Evolutionary conservation across 2,329 filamentous ascomycete species (phyloP), one percentile per base, ranked within the genome.

Genomic region (Dichotomopilus funicola): DNA sequence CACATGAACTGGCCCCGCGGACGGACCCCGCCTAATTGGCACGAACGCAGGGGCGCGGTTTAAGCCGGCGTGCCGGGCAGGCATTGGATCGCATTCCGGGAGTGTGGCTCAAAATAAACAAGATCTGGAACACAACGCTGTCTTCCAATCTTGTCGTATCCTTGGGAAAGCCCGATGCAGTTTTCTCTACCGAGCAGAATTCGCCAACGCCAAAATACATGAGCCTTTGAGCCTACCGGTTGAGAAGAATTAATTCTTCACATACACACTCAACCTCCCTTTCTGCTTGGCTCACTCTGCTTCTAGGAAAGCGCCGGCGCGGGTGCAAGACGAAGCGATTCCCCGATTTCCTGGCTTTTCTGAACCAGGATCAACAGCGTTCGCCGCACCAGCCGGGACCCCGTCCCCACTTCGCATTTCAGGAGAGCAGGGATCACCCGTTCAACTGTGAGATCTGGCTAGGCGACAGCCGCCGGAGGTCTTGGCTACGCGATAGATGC

Each of bases 81-180:
- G 43, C 52, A 49, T 49, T 59, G 57, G 56, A 56, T 56, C 47
- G 49, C 34, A 50, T 43, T 51, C 51, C 49, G 51, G 45, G 48
- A 55, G 19, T 47, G 48, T 55, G 50, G 56, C 62, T 61, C 62
- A 63, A 61, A 64, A 63, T 54, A 64, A 63, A 64, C 60, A 62
- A 62, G 56, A 52, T 55, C 52, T 62, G 57, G 59, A 60, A 62
- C 57, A 58, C 57, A 58, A 53, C 50, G 19, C 19, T 27, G 19
- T 27, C 19, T 37, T 31, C 38, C 31, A 46, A 49, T 40, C 33
- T 42, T 38, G 37, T 41, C 12, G 37, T 12, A 2, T 27, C 19
- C 19, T 27, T 27, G 19, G 19, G 19, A 27, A 27, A 27, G 2
- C 19, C 19, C 19, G 19, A 27, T 27, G 19, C 19, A 27, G 2